Evolutionary conservation across 108 stramenopile species (phyloP).

Genomic region (Cyclotella baltica): DNA sequence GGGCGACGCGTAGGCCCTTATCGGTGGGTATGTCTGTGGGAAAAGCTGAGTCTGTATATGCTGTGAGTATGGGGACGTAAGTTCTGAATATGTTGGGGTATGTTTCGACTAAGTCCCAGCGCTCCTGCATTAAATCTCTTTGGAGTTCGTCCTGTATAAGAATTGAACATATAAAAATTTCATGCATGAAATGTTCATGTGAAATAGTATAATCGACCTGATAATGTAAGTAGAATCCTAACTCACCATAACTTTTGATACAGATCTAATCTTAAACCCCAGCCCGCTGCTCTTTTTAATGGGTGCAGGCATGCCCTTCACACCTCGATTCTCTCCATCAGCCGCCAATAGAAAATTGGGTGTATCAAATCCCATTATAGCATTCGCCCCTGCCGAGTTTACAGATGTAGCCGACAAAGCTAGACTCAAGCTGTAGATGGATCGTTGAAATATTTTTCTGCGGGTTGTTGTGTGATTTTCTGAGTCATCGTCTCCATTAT

Average conservation of each 20-base stretch:
- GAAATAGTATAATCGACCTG: slow-evolving; percentile 5
- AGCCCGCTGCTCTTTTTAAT: slow-evolving; percentile 50
- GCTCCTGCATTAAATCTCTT: slow-evolving; percentile 90
- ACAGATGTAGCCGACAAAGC: background rate
- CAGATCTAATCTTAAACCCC: slow-evolving; percentile 52
- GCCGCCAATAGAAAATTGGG: slow-evolving; percentile 15
- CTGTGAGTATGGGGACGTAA: slow-evolving; percentile 85
- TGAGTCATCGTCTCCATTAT: background rate
- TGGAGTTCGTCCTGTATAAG: slow-evolving; percentile 79
- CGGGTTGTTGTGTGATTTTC: slow-evolving; percentile 5
- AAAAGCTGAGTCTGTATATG: slow-evolving; percentile 87
- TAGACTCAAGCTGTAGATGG: slow-evolving; percentile 17
- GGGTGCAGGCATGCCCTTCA: slow-evolving; percentile 53
- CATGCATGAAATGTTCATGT: background rate
- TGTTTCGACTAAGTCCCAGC: slow-evolving; percentile 78
- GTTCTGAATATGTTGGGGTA: slow-evolving; percentile 83
- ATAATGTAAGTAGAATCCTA: background rate
- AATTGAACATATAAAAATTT: background rate
- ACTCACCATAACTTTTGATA: slow-evolving; percentile 55
- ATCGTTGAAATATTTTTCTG: slow-evolving; percentile 15
- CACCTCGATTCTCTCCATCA: slow-evolving; percentile 21
- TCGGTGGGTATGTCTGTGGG: slow-evolving; percentile 81
- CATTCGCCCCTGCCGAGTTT: background rate
- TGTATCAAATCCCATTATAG: background rate
- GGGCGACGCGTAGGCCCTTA: slow-evolving; percentile 79